phyloP scores from a whole-genome alignment of 2,329 filamentous ascomycete genomes.

The Zopfia rhizophila region DNA sequence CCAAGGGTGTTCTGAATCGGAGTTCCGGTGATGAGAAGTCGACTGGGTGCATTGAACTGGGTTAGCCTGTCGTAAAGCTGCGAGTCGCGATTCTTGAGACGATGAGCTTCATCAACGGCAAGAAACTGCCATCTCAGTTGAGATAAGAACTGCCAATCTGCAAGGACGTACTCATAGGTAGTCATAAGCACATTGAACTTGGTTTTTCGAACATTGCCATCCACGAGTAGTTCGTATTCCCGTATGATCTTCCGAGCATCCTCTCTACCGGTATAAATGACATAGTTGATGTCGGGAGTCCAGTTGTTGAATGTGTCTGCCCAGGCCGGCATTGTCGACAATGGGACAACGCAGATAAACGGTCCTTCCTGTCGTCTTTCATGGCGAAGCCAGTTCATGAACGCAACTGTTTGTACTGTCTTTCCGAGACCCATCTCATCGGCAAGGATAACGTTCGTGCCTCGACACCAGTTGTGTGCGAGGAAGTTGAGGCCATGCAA shows the following conservation, averaged over 20 bases:
- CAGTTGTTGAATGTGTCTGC: slow-evolving; percentile 97
- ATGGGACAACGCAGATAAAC: slow-evolving; percentile 94
- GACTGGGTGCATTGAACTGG: slow-evolving; percentile 87
- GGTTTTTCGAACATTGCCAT: slow-evolving; percentile 85
- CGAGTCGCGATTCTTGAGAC: slow-evolving; percentile 94
- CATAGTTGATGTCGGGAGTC: slow-evolving; percentile 96
- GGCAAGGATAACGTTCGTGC: slow-evolving; percentile 94
- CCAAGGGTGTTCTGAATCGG: slow-evolving; percentile 97
- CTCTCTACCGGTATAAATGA: slow-evolving; percentile 94
- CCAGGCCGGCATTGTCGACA: slow-evolving; percentile 98
- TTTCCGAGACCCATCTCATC: slow-evolving; percentile 99
- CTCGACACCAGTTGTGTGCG: slow-evolving; percentile 93
- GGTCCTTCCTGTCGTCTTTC: slow-evolving; percentile 90
- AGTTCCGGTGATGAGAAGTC: slow-evolving; percentile 94
- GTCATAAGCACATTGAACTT: slow-evolving; percentile 99
- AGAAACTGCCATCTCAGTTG: slow-evolving; percentile 98
- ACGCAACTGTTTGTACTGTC: slow-evolving; percentile 96
- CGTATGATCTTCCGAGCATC: slow-evolving; percentile 86
- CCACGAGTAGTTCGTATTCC: slow-evolving; percentile 87
- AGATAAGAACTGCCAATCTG: slow-evolving; percentile 83
- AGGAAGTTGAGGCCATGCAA: slow-evolving; percentile 94
- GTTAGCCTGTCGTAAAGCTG: slow-evolving; percentile 88
- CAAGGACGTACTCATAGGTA: slow-evolving; percentile 95
- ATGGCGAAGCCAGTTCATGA: slow-evolving; percentile 96
- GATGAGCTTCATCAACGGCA: slow-evolving; percentile 95